These are phyloP conservation scores for Heliophila coronopifolia DNA, from an alignment of 441 rosid genomes.

Conservation along the genomic window DNA sequence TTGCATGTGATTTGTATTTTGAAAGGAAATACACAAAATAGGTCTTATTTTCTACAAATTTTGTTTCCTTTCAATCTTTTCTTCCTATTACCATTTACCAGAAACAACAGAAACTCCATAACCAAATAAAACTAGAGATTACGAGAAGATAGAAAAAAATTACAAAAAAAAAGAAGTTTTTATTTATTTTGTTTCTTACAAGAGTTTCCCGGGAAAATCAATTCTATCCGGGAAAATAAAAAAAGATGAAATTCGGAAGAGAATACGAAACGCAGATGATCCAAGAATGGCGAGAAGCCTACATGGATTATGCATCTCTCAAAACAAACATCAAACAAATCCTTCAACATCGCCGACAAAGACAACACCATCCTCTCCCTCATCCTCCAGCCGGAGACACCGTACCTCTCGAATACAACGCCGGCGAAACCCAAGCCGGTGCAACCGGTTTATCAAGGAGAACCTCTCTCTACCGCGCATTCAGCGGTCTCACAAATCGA, in stretches of 20 bases:
- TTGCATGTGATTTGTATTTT: constrained; percentile 1
- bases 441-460: constrained; percentile 27
- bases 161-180: neutral
- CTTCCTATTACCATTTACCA: neutral
- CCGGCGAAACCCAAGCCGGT: neutral
- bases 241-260: constrained; percentile 36
- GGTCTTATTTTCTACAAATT: neutral
- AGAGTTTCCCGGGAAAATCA: constrained; percentile 1
- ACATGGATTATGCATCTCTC: constrained; percentile 54
- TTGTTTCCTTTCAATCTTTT: neutral
- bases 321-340: constrained; percentile 43
- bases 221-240: neutral
- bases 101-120: neutral
- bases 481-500: constrained; percentile 57
- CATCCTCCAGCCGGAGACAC: constrained; percentile 6
- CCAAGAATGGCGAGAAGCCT: constrained; percentile 70
- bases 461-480: constrained; percentile 61
- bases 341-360: constrained; percentile 17
- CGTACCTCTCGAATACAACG: neutral
- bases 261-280: constrained; percentile 60
- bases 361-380: constrained; percentile 18
- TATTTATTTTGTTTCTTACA: neutral
- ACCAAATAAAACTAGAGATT: neutral
- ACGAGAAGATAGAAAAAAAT: too few species aligned
- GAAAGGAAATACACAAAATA: neutral